phyloP scores from a whole-genome alignment of 208 protist genomes.

The Strigomonas culicis region DNA sequence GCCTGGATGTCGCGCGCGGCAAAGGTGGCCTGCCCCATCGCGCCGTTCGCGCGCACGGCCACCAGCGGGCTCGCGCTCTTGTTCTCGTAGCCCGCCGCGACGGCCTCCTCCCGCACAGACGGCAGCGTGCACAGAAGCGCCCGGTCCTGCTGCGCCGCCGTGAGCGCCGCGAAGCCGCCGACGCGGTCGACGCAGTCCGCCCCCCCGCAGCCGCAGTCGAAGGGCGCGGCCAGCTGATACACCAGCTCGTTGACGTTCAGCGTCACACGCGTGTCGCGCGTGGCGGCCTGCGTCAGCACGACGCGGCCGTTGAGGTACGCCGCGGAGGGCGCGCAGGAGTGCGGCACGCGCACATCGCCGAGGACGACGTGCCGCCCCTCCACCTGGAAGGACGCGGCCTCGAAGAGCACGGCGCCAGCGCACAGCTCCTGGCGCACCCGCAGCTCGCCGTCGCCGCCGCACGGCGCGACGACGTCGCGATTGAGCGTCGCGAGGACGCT shows the following conservation, averaged over 20 bases:
- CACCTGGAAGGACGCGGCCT: slow-evolving; percentile 24
- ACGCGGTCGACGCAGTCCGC: slow-evolving; percentile 35
- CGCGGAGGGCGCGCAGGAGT: slow-evolving; percentile 66
- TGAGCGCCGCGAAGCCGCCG: slow-evolving; percentile 47
- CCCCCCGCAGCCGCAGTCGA: slow-evolving; percentile 49
- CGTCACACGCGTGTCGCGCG: slow-evolving; percentile 41
- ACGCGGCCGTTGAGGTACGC: slow-evolving; percentile 53
- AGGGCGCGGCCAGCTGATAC: slow-evolving; percentile 35
- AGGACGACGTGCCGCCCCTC: slow-evolving; percentile 35
- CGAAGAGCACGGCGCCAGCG: slow-evolving; percentile 66
- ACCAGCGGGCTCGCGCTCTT: slow-evolving; percentile 52
- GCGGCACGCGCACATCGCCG: slow-evolving; percentile 53
- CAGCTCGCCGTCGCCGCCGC: slow-evolving; percentile 31
- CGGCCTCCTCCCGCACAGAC: slow-evolving; percentile 48
- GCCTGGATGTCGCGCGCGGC: slow-evolving; percentile 41
- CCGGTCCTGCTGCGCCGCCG: slow-evolving; percentile 35
- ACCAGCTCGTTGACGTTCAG: slow-evolving; percentile 77
- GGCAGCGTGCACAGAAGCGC: slow-evolving; percentile 52
- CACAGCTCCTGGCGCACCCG: slow-evolving; percentile 39
- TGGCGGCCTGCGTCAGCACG: slow-evolving; percentile 39
- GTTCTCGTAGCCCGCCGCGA: slow-evolving; percentile 46
- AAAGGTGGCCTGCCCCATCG: slow-evolving; percentile 84
- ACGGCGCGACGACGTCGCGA: slow-evolving; percentile 35
- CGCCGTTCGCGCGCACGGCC: slow-evolving; percentile 51
- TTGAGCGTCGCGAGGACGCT: slow-evolving; percentile 53